Conservation (phyloP, 345 rosid genomes). For the Anastatica hierochuntica region DNA sequence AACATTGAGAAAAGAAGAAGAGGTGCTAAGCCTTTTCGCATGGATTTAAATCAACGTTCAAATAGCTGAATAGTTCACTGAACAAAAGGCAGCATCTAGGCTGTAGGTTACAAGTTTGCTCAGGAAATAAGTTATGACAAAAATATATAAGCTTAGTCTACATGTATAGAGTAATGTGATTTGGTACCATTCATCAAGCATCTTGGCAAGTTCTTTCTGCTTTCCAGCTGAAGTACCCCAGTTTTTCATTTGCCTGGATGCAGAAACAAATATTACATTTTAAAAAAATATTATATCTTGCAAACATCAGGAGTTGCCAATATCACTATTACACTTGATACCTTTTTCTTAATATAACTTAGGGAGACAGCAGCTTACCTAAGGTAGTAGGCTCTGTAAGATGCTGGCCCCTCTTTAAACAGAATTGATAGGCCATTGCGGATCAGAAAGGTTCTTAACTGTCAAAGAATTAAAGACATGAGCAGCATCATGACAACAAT, state of each 20-base stretch:
- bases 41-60: not conserved
- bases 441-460: conserved; percentile 92
- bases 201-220: conserved; percentile 70
- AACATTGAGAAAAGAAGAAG: conserved; percentile 8
- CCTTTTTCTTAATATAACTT: conserved; percentile 63
- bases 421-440: conserved; percentile 83
- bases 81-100: too few relatives aligned
- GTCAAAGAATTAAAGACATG: conserved; percentile 15
- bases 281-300: too few relatives aligned
- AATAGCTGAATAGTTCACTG: too few relatives aligned
- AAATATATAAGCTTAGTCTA: not conserved
- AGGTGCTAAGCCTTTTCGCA: not conserved
- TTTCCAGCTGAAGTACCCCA: conserved; percentile 85
- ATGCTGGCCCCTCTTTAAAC: conserved; percentile 79
- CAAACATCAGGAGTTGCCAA: too few relatives aligned
- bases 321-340: too few relatives aligned
- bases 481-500: conserved; percentile 8
- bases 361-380: too few relatives aligned
- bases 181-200: conserved; percentile 93
- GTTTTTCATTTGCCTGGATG: conserved; percentile 72
- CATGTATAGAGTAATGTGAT: conserved; percentile 13
- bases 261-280: not conserved
- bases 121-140: not conserved
- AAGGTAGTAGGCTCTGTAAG: conserved; percentile 68
- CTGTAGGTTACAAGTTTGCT: too few relatives aligned